A percentile compares a stretch with the other conserved stretches of the same genome.
phyloP scores from a whole-genome alignment of 192 early-diverging fungal genomes.

The Jimgerdemannia lactiflua region DNA sequence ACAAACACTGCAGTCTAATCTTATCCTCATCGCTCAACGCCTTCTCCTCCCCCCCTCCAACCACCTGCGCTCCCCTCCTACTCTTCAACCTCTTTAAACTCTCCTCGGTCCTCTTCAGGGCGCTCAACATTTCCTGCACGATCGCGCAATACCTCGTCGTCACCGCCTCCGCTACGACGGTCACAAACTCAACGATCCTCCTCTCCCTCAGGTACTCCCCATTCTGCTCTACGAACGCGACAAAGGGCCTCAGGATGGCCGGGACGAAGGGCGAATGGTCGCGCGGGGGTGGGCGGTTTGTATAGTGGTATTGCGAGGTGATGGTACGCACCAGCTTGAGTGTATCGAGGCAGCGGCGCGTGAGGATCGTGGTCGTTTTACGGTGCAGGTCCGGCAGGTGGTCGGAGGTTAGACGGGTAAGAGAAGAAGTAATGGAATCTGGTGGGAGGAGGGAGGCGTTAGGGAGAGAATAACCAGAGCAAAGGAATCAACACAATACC shows the following conservation, averaged over 20 bases:
- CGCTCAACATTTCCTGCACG: slow-evolving; percentile 30
- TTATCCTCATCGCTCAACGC: slow-evolving; percentile 53
- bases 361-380: slow-evolving; percentile 36
- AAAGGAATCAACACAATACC: background rate
- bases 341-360: slow-evolving; percentile 42
- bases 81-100: slow-evolving; percentile 39
- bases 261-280: slow-evolving; percentile 52
- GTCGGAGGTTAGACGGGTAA: slow-evolving; percentile 10
- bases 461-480: background rate
- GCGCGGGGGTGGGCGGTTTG: slow-evolving; percentile 38
- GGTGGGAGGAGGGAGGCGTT: background rate
- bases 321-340: slow-evolving; percentile 37
- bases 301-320: slow-evolving; percentile 33
- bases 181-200: slow-evolving; percentile 20
- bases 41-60: background rate
- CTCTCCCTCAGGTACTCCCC: slow-evolving; percentile 22
- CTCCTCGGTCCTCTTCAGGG: slow-evolving; percentile 41
- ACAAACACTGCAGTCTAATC: slow-evolving; percentile 46
- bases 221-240: slow-evolving; percentile 21
- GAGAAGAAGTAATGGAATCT: slow-evolving; percentile 3
- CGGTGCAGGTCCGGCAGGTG: slow-evolving; percentile 32
- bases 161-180: slow-evolving; percentile 36
- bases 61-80: slow-evolving; percentile 13
- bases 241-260: slow-evolving; percentile 42
- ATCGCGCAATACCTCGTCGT: slow-evolving; percentile 27